phyloP scores from a whole-genome alignment of 2,329 filamentous ascomycete genomes.

The Madurella mycetomatis region DNA sequence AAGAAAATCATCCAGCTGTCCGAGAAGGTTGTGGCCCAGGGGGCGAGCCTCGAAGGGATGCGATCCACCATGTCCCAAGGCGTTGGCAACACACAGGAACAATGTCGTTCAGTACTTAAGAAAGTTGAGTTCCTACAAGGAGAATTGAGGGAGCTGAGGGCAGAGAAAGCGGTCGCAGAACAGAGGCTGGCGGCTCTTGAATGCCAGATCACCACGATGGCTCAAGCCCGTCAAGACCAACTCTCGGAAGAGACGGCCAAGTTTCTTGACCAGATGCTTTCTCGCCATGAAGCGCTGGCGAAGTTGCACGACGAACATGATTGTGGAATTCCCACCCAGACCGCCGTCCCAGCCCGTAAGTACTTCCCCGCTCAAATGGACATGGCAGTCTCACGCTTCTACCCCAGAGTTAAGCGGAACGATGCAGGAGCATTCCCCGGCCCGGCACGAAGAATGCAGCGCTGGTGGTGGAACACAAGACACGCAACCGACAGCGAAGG shows the following conservation, averaged over 20 bases:
- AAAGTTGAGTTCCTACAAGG: slow-evolving; percentile 15
- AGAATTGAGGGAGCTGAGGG: slow-evolving; percentile 16
- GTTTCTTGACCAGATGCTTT: slow-evolving; percentile 6
- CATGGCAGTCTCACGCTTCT: too few relatives aligned
- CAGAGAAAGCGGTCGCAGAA: slow-evolving; percentile 10
- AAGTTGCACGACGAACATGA: slow-evolving; percentile 3
- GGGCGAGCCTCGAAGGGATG: slow-evolving; percentile 9
- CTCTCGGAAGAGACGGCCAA: neutral
- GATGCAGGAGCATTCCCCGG: too few relatives aligned
- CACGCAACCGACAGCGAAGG: neutral
- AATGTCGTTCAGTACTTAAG: slow-evolving; percentile 11
- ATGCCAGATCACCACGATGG: neutral
- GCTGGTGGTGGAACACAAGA: neutral
- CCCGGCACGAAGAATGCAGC: neutral
- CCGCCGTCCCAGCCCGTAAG: neutral
- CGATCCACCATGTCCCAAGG: slow-evolving; percentile 5
- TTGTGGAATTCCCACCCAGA: neutral
- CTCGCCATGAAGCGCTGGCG: slow-evolving; percentile 2
- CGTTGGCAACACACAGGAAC: slow-evolving; percentile 7
- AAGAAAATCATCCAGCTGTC: slow-evolving; percentile 5
- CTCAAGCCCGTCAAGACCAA: neutral
- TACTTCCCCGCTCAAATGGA: neutral
- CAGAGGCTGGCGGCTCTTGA: slow-evolving; percentile 18
- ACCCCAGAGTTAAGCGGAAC: too few relatives aligned
- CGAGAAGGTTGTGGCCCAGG: slow-evolving; percentile 6